Evolutionary conservation across 2,329 filamentous ascomycete genomes (phyloP).

Genomic region (Ophiostoma sp.): DNA sequence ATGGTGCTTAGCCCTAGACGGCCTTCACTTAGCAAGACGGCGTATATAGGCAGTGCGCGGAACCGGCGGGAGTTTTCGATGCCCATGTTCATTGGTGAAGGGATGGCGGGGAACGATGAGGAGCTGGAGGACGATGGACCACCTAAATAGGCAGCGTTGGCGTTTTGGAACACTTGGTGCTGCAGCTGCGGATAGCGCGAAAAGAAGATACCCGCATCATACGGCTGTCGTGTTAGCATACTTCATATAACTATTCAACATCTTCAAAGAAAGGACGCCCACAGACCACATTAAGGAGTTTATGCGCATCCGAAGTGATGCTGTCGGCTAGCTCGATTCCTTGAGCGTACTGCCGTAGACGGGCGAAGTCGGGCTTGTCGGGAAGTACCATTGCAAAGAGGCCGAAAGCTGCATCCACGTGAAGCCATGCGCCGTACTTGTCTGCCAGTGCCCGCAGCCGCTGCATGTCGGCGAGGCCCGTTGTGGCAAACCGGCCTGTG

Average conservation of each 20-base stretch:
- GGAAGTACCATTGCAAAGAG: conserved; percentile 68
- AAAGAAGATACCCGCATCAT: conserved; percentile 88
- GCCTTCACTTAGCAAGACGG: conserved; percentile 70
- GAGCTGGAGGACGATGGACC: not conserved
- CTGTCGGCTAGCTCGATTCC: conserved; percentile 80
- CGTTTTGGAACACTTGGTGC: conserved; percentile 67
- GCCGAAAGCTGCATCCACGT: conserved; percentile 81
- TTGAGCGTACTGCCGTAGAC: conserved; percentile 45
- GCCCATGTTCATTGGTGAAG: conserved; percentile 80
- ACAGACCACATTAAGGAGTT: conserved; percentile 79
- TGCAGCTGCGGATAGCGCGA: conserved; percentile 57
- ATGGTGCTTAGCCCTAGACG: conserved; percentile 61
- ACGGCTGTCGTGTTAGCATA: conserved; percentile 51
- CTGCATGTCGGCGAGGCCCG: conserved; percentile 51
- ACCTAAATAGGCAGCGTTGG: conserved; percentile 74
- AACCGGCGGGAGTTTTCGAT: conserved; percentile 90
- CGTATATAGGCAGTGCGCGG: conserved; percentile 83
- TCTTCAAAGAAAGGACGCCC: no score
- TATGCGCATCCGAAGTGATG: conserved; percentile 81
- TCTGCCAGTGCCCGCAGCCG: conserved; percentile 65
- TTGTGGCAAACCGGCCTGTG: conserved; percentile 71
- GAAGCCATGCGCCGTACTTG: conserved; percentile 72
- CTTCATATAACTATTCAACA: not conserved
- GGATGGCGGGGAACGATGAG: conserved; percentile 43
- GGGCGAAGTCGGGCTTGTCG: conserved; percentile 49